Conservation (phyloP, 148 eudicot species). For the Pouteria glomerata region DNA sequence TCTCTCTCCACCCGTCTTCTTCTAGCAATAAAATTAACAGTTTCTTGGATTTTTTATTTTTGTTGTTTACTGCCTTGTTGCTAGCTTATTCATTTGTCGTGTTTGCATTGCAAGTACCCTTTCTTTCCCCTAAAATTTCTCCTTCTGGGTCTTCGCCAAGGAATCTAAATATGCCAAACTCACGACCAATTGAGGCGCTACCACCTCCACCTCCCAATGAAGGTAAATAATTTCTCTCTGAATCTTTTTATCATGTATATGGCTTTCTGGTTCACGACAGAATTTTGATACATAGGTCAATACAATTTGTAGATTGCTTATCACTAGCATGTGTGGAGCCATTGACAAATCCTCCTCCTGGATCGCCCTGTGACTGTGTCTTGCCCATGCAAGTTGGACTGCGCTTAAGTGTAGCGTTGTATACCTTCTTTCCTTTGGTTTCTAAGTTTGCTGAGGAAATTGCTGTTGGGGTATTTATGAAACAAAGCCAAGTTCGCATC, state of each 20-base stretch:
- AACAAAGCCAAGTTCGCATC: conserved; percentile 75
- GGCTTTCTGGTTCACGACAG: conserved; percentile 2
- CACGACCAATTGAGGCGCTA: conserved; percentile 48
- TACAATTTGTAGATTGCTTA: conserved; percentile 52
- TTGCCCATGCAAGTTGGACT: conserved; percentile 84
- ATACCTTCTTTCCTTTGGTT: conserved; percentile 77
- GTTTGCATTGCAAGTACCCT: conserved; percentile 45
- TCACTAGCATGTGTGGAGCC: conserved; percentile 67
- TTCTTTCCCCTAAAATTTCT: conserved; percentile 48
- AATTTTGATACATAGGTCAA: conserved; percentile 1
- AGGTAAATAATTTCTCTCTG: conserved; percentile 30
- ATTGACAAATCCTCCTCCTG: conserved; percentile 61
- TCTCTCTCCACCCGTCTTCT: no score
- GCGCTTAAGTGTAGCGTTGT: conserved; percentile 60
- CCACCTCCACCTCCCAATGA: conserved; percentile 90
- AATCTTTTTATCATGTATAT: not conserved
- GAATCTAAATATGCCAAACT: conserved; percentile 36
- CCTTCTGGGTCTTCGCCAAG: conserved; percentile 50
- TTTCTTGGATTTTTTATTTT: conserved; percentile 2
- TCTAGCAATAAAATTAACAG: not conserved
- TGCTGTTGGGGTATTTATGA: conserved; percentile 57
- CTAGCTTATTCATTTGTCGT: conserved; percentile 12
- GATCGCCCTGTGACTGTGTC: conserved; percentile 77
- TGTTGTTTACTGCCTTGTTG: not conserved
- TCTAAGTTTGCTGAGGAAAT: conserved; percentile 69